Evolutionary conservation across 2,329 filamentous ascomycete species (phyloP), one percentile per base, ranked within the genome.

Genomic region (Keithomyces neogunnii): DNA sequence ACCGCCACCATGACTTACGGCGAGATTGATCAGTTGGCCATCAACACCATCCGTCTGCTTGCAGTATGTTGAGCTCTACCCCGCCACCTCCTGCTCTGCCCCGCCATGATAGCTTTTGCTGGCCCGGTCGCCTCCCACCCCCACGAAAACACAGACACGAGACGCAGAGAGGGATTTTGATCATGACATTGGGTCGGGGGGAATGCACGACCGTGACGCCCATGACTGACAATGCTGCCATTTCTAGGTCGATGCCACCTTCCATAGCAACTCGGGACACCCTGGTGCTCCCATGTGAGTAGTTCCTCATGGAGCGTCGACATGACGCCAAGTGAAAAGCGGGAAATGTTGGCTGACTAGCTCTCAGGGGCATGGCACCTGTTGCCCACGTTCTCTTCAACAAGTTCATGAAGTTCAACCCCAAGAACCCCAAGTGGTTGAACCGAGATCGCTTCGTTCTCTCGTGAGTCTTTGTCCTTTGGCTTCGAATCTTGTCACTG

Each of bases 341-440:
- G 42, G 49, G 45, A 29, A 54, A 30, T 33, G 29, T 35, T 35
- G 57, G 61, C 68, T 74, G 59, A 74, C 62, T 57, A 32, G 47
- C 26, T 47, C 56, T 19, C 55, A 84, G 81, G 81, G 82, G 82
- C 69, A 82, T 97, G 89, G 93, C 93, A 67, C 92, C 93, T 57
- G 84, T 91, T 67, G 86, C 93, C 72, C 93, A 97, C 81, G 89
- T 97, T 66, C 84, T 99, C 59, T 99, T 89, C 79, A 95, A 96
- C 84, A 95, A 93, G 74, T 95, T 96, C 81, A 89, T 99, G 89
- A 95, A 77, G 72, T 99, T 96, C 83, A 99, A 97, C 86, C 93
- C 93, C 66, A 95, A 96, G 86, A 96, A 96, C 83, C 89, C 93
- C 63, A 80, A 89, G 59, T 99, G 91, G 91, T 67, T 93, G 65